Conservation (phyloP, 2,329 filamentous ascomycete species). For the Pseudocercospora crystallina region DNA sequence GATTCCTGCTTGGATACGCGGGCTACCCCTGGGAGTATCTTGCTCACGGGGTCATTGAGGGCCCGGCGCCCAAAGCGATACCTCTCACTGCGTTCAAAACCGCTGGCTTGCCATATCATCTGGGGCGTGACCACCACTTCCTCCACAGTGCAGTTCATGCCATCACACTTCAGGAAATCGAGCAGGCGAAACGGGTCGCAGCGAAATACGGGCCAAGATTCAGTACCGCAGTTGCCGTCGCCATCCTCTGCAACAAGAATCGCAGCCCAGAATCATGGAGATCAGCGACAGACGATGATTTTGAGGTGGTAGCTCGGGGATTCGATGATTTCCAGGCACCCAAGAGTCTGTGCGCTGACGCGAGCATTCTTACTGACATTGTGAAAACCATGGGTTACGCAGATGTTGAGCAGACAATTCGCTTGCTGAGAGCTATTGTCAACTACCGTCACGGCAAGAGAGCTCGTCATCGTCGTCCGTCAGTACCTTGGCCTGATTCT, state of each 20-base stretch:
- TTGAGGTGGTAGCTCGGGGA: too few species aligned
- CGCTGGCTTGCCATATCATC: background rate
- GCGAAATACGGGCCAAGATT: background rate
- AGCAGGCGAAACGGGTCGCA: background rate
- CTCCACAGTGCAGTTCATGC: too few species aligned
- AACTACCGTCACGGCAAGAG: constrained; percentile 7
- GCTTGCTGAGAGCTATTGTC: constrained; percentile 9
- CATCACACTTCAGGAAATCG: background rate
- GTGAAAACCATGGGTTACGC: constrained; percentile 1
- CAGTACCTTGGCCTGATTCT: too few species aligned
- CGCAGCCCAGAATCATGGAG: background rate
- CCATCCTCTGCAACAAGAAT: background rate
- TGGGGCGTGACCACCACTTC: background rate
- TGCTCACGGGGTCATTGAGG: constrained; percentile 5
- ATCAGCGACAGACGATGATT: too few species aligned
- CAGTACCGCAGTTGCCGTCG: constrained; percentile 1
- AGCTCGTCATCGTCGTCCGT: too few species aligned
- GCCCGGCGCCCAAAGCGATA: constrained; percentile 6
- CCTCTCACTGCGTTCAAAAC: background rate
- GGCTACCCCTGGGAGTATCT: constrained; percentile 2
- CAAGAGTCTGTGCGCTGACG: constrained; percentile 2
- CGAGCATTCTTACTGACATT: constrained; percentile 2
- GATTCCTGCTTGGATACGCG: background rate
- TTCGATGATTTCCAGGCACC: constrained; percentile 2
- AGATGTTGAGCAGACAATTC: constrained; percentile 10